Evolutionary conservation across 345 rosid species (phyloP).

Genomic region (Psidium friedrichsthalianum): DNA sequence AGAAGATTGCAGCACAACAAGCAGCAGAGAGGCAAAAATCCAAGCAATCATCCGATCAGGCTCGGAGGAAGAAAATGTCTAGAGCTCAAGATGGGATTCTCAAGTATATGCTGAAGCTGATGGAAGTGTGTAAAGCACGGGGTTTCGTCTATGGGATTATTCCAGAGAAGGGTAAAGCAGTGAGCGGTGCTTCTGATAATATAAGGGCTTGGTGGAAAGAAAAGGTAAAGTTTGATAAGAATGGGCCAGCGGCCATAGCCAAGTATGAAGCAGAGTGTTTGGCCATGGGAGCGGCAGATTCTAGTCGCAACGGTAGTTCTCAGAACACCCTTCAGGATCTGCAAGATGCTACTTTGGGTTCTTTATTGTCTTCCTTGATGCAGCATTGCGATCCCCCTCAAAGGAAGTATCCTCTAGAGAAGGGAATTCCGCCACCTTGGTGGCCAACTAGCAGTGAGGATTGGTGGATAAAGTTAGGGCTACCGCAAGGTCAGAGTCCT

Average conservation of each 20-base stretch:
- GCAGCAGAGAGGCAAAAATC: constrained; percentile 69
- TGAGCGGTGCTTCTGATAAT: constrained; percentile 90
- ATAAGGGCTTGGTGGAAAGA: constrained; percentile 99
- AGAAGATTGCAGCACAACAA: constrained; percentile 53
- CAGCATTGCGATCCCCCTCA: constrained; percentile 99
- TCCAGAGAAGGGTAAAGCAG: constrained; percentile 94
- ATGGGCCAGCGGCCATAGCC: constrained; percentile 87
- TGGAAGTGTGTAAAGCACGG: constrained; percentile 96
- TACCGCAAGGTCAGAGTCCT: constrained; percentile 55
- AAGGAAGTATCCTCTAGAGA: constrained; percentile 89
- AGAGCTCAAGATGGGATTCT: constrained; percentile 98
- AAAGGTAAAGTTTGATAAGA: constrained; percentile 91
- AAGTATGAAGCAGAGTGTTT: constrained; percentile 76
- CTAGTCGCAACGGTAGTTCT: constrained; percentile 37
- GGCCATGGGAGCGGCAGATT: constrained; percentile 52
- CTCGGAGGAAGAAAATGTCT: constrained; percentile 97
- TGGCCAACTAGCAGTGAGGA: constrained; percentile 95
- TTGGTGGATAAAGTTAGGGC: constrained; percentile 82
- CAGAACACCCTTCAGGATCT: constrained; percentile 75
- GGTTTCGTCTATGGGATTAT: constrained; percentile 96
- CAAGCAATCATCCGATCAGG: constrained; percentile 79
- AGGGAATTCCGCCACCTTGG: constrained; percentile 92
- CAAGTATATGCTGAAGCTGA: constrained; percentile 93
- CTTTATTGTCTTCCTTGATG: constrained; percentile 90
- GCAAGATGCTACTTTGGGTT: constrained; percentile 98